Evolutionary conservation across 2,329 filamentous ascomycete genomes (phyloP), one percentile per base, ranked within the genome.

Genomic region (Basipetospora chlamydospora): DNA sequence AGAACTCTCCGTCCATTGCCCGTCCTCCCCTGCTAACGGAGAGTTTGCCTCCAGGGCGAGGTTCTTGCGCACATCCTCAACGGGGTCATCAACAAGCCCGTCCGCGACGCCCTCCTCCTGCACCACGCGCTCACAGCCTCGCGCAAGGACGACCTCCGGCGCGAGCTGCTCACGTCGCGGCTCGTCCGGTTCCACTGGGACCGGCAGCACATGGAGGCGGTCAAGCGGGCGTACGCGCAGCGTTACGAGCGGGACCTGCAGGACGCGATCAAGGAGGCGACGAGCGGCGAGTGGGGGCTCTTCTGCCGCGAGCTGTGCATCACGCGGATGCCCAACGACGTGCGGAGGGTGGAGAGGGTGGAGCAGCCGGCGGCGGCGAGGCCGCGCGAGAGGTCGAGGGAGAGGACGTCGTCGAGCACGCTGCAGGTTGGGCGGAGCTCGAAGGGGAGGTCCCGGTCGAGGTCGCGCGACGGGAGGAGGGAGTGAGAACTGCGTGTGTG

Each of bases 171-270:
- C 35, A 92, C 93, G 44, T 87, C 80, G 3, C 71, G 90, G 2
- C 68, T 96, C 2, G 83, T 95, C 29, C 71, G 90, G 22, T 75
- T 88, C 55, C 90, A 96, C 58, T 96, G 90, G 90, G 87, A 96
- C 50, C 72, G 80, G 4, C 60, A 70, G 43, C 88, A 96, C 57
- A 68, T 96, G 59, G 72, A 77, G 41, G 69, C 71, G 15, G 74
- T 96, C 37, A 92, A 92, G 66, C 59, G 61, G 22, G 82, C 86
- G 43, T 98, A 86, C 57, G 68, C 73, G 39, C 74, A 79, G 42
- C 77, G 86, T 42, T 95, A 95, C 56, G 68, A 71, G 5, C 62
- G 69, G 35, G 72, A 80, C 31, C 67, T 96, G 43, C 75, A 85
- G 50, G 76, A 84, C 31, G 83, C 83, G 29, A 75, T 98, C 26